Base-by-base conservation (phyloP, 345 rosid genomes). In the Geranium brycei region DNA sequence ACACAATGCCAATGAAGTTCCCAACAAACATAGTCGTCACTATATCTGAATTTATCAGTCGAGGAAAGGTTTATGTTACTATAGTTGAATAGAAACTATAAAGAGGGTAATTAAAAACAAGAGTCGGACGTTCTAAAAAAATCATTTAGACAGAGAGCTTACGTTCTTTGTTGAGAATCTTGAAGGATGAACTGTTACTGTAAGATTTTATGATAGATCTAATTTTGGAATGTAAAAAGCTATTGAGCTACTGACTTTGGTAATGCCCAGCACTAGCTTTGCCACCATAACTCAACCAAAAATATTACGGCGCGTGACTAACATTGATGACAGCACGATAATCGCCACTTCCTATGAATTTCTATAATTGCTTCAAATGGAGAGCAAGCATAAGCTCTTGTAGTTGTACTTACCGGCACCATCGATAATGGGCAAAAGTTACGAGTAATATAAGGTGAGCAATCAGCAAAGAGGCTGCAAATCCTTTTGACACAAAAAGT, bases 401-500 rank as follows among this genome's bases (percentile, higher is more conserved):
- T 23, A 23, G 28, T 67, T 65, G 18, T 30, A 86, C 96, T 81
- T 81, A 90, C 99, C 83, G 90, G 99, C 95, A 93, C 99, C 99
- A 90, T 76, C 80, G 86, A 67, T 74, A 83, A 66, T 90, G 87
- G 65, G 96, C 90, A 68, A 93, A 93, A 17, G 61, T 69, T 19
- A 69, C 19, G 57, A 90, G 95, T 61, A 88, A 69, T 62, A 63
- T 77, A 63, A 93, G 90, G 79, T 93, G 96, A 64, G 74, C 75
- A 62, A 81, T 57, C 72, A 93, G 84, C 84, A 93, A 85, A 69
- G 85, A 74, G 68, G 83, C 18, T 32, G 97, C 93, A 83, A 93
- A 90, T 77, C 76, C 83, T 82, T 85, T 93, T 23, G 97, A 90
- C 64, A 93, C 79, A 78, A 93, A 93, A 71, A 86, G 63, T 68